Evolutionary conservation across 306 rosid species (phyloP).

Genomic region (Dicorynia guianensis): DNA sequence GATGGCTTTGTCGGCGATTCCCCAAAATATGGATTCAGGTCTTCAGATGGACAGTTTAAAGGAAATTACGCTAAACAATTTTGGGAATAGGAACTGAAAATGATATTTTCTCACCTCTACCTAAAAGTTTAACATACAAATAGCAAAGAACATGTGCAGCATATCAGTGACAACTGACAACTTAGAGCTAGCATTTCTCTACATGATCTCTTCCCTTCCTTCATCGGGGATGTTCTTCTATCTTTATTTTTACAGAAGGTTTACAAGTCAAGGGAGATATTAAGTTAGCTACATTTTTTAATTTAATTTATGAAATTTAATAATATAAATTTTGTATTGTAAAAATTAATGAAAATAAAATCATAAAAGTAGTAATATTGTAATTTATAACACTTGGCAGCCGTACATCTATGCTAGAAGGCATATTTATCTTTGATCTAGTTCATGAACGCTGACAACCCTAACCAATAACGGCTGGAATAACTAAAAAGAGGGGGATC

Average conservation of each 20-base stretch:
- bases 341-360: too few species aligned
- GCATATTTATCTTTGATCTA: neutral
- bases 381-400: neutral
- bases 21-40: neutral
- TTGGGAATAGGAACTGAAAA: neutral
- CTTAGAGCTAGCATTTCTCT: neutral
- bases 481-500: constrained; percentile 4
- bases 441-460: neutral
- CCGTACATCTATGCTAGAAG: too few species aligned
- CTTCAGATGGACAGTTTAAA: neutral
- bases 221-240: too few species aligned
- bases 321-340: too few species aligned
- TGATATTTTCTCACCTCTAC: neutral
- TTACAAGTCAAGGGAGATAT: too few species aligned
- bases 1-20: neutral
- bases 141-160: constrained; percentile 21
- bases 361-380: too few species aligned
- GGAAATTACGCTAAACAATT: neutral
- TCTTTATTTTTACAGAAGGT: too few species aligned
- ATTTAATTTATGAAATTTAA: too few species aligned
- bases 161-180: neutral
- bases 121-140: neutral
- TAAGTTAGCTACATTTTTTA: too few species aligned
- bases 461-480: neutral
- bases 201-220: neutral